These are phyloP conservation scores for Xylaria sp. DNA, from an alignment of 2,329 filamentous ascomycete genomes.

Conservation along the genomic window DNA sequence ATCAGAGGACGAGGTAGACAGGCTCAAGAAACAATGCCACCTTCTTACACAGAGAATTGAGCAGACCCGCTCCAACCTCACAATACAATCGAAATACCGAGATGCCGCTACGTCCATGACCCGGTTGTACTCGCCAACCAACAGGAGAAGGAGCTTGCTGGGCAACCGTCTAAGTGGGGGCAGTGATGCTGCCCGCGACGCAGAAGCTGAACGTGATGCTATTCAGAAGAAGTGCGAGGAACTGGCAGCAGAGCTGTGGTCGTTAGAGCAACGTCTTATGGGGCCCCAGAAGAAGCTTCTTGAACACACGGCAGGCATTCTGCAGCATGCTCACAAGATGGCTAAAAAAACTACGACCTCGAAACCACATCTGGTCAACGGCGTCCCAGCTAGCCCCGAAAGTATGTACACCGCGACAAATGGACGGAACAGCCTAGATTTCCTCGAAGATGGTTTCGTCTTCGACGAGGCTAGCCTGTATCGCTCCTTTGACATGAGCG, in stretches of 20 bases:
- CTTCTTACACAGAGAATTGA: slow-evolving; percentile 81
- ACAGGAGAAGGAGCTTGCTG: slow-evolving; percentile 59
- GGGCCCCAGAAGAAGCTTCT: slow-evolving; percentile 80
- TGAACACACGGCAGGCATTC: slow-evolving; percentile 90
- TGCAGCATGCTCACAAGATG: slow-evolving; percentile 88
- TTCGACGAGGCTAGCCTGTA: slow-evolving; percentile 85
- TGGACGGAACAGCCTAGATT: slow-evolving; percentile 68
- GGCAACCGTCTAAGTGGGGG: slow-evolving; percentile 63
- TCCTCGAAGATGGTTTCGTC: slow-evolving; percentile 66
- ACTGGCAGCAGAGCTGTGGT: slow-evolving; percentile 81
- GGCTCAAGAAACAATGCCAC: slow-evolving; percentile 86
- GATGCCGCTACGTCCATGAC: slow-evolving; percentile 91
- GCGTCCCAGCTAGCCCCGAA: slow-evolving; percentile 79
- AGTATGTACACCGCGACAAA: slow-evolving; percentile 78
- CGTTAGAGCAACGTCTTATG: slow-evolving; percentile 80
- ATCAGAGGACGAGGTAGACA: slow-evolving; percentile 90
- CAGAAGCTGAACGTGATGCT: slow-evolving; percentile 78
- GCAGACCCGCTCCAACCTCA: slow-evolving; percentile 82
- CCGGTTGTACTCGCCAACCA: slow-evolving; percentile 76
- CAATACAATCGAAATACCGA: slow-evolving; percentile 91
- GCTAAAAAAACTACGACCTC: slow-evolving; percentile 67
- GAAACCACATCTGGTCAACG: slow-evolving; percentile 59
- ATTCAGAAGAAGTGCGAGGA: slow-evolving; percentile 88
- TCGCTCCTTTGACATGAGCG: slow-evolving; percentile 72
- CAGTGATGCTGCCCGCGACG: slow-evolving; percentile 65